These are phyloP conservation scores for Umbelopsis isabellina DNA, from an alignment of 192 early-diverging fungal species.

Conservation along the genomic window DNA sequence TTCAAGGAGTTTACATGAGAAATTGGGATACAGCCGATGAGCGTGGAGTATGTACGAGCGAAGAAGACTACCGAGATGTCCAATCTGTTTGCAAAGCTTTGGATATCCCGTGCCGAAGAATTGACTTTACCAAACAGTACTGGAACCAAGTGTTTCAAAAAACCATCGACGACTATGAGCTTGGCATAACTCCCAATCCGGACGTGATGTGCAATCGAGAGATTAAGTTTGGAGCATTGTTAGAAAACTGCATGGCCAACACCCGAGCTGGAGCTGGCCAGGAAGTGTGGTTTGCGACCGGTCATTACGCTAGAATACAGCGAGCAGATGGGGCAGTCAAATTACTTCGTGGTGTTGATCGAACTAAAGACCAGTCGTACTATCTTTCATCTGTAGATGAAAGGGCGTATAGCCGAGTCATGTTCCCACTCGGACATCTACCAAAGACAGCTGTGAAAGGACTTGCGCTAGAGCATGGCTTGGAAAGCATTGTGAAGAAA, in stretches of 20 bases:
- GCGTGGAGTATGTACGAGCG: constrained; percentile 71
- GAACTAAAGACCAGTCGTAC: constrained; percentile 92
- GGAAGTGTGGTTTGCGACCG: constrained; percentile 45
- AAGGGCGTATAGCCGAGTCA: constrained; percentile 41
- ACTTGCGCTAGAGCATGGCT: constrained; percentile 58
- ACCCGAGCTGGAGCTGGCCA: not conserved
- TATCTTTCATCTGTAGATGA: constrained; percentile 75
- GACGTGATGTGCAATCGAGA: constrained; percentile 88
- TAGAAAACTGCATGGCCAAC: constrained; percentile 51
- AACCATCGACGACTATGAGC: constrained; percentile 71
- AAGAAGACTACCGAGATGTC: constrained; percentile 79
- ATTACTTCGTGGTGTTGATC: constrained; percentile 60
- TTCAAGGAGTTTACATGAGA: constrained; percentile 89
- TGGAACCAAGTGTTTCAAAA: constrained; percentile 89
- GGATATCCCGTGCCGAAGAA: constrained; percentile 59
- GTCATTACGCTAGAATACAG: constrained; percentile 60
- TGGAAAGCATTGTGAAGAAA: constrained; percentile 67
- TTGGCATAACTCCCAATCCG: constrained; percentile 87
- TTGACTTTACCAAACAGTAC: constrained; percentile 88
- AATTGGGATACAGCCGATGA: constrained; percentile 95
- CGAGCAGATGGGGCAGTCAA: constrained; percentile 20
- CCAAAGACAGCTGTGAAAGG: constrained; percentile 74
- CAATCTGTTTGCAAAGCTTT: constrained; percentile 70
- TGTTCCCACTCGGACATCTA: constrained; percentile 86
- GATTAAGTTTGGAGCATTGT: constrained; percentile 93